These are phyloP conservation scores for Phialophora expanda DNA, from an alignment of 2,329 filamentous ascomycete genomes.

Conservation along the genomic window DNA sequence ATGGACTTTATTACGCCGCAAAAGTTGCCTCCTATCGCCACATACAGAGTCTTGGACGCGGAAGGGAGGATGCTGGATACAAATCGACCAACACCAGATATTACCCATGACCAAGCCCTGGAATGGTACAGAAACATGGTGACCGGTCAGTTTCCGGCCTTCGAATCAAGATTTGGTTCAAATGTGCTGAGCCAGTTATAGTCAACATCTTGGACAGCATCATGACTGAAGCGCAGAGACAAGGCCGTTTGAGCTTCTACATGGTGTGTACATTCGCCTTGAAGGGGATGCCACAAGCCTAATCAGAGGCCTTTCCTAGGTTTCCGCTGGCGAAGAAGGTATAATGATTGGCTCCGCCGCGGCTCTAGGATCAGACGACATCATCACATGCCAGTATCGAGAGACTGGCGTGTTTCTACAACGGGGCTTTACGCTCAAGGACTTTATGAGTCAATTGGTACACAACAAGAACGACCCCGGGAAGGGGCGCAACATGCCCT, in stretches of 20 bases:
- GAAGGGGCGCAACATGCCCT: conserved; percentile 90
- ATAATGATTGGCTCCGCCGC: conserved; percentile 87
- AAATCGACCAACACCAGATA: conserved; percentile 51
- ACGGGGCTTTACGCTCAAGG: conserved; percentile 79
- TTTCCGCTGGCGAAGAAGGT: conserved; percentile 86
- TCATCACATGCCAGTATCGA: conserved; percentile 91
- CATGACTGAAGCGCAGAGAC: conserved; percentile 96
- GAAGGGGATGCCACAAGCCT: not conserved
- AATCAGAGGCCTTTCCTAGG: conserved; percentile 10
- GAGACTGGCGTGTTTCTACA: conserved; percentile 90
- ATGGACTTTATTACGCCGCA: conserved; percentile 78
- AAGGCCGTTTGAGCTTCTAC: conserved; percentile 93
- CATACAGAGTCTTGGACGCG: conserved; percentile 88
- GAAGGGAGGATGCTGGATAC: conserved; percentile 78
- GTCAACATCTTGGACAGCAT: conserved; percentile 90
- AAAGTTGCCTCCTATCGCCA: conserved; percentile 76
- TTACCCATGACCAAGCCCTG: conserved; percentile 58
- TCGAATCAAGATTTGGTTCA: not conserved
- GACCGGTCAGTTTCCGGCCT: conserved; percentile 17
- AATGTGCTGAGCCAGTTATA: conserved; percentile 43
- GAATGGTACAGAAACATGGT: conserved; percentile 69
- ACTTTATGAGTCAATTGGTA: conserved; percentile 96
- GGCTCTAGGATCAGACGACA: conserved; percentile 77
- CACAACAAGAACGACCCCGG: conserved; percentile 81
- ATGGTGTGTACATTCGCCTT: conserved; percentile 64